phyloP scores from a whole-genome alignment of 345 rosid genomes.

The Kandelia obovata region DNA sequence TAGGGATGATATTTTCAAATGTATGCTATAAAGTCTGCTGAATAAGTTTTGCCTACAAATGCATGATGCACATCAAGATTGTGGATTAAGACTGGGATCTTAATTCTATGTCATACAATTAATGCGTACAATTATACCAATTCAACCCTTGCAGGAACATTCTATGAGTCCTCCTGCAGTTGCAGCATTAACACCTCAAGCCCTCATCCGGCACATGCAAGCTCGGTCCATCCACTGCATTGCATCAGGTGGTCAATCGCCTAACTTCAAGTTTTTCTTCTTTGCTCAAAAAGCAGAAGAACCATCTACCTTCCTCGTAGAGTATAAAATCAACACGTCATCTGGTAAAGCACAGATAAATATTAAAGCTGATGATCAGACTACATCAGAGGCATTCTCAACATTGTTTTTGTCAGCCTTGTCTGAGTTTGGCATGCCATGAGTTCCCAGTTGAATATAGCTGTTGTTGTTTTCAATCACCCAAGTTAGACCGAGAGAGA shows the following conservation, averaged over 20 bases:
- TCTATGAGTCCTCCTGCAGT: conserved; percentile 65
- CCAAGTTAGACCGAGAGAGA: not conserved
- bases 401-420: conserved; percentile 56
- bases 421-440: conserved; percentile 53
- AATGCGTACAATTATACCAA: too few relatives aligned
- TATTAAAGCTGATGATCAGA: conserved; percentile 84
- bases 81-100: too few relatives aligned
- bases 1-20: too few relatives aligned
- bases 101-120: too few relatives aligned
- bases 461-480: not conserved
- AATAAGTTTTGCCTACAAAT: too few relatives aligned
- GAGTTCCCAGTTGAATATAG: conserved; percentile 8
- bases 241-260: conserved; percentile 90
- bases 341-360: conserved; percentile 67
- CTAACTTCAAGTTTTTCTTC: conserved; percentile 92
- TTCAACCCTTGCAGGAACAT: conserved; percentile 45
- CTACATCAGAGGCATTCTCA: conserved; percentile 55
- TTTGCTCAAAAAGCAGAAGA: conserved; percentile 82
- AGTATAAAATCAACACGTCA: conserved; percentile 80
- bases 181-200: conserved; percentile 67
- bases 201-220: conserved; percentile 82
- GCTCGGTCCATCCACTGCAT: conserved; percentile 80
- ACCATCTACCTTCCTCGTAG: conserved; percentile 59
- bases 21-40: too few relatives aligned
- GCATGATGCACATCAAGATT: too few relatives aligned